These are phyloP conservation scores for Ehretia macrophylla DNA, from an alignment of 257 asterid species.

Conservation along the genomic window DNA sequence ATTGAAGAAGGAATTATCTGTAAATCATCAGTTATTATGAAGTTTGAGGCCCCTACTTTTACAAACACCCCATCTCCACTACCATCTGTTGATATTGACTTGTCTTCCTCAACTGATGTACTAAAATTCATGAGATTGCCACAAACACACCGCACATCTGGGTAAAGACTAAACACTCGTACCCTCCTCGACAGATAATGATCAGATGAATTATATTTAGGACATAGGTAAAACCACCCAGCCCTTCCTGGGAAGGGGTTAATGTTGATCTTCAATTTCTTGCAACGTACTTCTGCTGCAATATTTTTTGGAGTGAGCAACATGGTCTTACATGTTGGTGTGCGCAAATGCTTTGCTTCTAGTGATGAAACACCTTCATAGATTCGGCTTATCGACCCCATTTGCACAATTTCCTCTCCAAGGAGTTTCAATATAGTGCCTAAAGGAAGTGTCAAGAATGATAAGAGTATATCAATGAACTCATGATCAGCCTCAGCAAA, in stretches of 20 bases:
- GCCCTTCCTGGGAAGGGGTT: not conserved
- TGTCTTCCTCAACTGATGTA: not conserved
- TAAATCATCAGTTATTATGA: slow-evolving; percentile 7
- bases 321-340: slow-evolving; percentile 9
- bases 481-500: slow-evolving; percentile 15
- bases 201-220: not conserved
- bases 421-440: slow-evolving; percentile 5
- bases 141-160: not conserved
- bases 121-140: not conserved
- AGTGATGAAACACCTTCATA: slow-evolving; percentile 2
- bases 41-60: slow-evolving; percentile 4
- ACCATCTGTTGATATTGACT: not conserved
- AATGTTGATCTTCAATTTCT: slow-evolving; percentile 11
- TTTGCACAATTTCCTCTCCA: slow-evolving; percentile 4
- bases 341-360: slow-evolving; percentile 3
- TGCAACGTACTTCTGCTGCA: slow-evolving; percentile 10
- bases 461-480: slow-evolving; percentile 10
- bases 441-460: slow-evolving; percentile 14
- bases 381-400: slow-evolving; percentile 4
- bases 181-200: no score
- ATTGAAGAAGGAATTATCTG: slow-evolving; percentile 10
- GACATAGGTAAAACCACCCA: not conserved
- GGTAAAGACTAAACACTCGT: not conserved
- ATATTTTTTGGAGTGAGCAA: slow-evolving; percentile 6
- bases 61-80: slow-evolving; percentile 10